Percentiles rank a stretch among this genome's conserved stretches.
Conservation (phyloP, 2,329 filamentous ascomycete genomes). For the Westerdykella ornata region DNA sequence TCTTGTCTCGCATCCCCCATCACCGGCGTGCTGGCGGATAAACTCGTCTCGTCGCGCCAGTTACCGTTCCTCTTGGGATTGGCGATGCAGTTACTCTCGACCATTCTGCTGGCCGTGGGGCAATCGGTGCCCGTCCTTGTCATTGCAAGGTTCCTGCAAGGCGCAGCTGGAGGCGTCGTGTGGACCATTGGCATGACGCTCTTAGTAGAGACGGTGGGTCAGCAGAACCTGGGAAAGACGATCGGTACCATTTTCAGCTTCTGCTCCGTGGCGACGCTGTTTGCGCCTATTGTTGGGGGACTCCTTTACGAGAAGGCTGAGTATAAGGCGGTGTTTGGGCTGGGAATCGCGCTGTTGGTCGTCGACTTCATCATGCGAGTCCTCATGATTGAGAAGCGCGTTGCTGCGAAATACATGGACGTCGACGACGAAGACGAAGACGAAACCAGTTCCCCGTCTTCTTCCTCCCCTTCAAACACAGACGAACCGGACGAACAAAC, state of each 20-base stretch:
- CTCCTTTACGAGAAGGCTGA: slow-evolving; percentile 54
- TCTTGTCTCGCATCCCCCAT: slow-evolving; percentile 48
- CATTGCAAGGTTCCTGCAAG: slow-evolving; percentile 52
- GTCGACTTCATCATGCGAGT: slow-evolving; percentile 56
- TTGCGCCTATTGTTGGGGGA: slow-evolving; percentile 55
- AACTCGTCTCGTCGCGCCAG: slow-evolving; percentile 45
- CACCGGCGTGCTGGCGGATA: slow-evolving; percentile 52
- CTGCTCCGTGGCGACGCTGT: slow-evolving; percentile 51
- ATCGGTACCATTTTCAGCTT: slow-evolving; percentile 57
- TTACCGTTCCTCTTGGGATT: slow-evolving; percentile 54
- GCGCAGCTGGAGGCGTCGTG: slow-evolving; percentile 52
- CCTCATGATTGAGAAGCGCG: slow-evolving; percentile 57
- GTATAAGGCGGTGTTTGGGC: slow-evolving; percentile 52
- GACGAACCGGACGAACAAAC: slow-evolving; percentile 20
- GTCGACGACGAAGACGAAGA: too few species aligned
- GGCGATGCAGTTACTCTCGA: slow-evolving; percentile 47
- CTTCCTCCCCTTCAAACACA: slow-evolving; percentile 4
- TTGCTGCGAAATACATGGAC: slow-evolving; percentile 42
- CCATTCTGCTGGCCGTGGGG: slow-evolving; percentile 50
- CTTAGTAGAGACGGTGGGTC: slow-evolving; percentile 53
- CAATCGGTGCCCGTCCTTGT: slow-evolving; percentile 44
- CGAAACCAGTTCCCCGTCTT: slow-evolving; percentile 7
- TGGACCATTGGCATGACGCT: slow-evolving; percentile 56
- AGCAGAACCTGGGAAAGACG: slow-evolving; percentile 53
- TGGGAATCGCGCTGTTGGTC: slow-evolving; percentile 49